Evolutionary conservation across 495 filamentous ascomycete species (phyloP).

Genomic region (Podospora pseudoanserina): DNA sequence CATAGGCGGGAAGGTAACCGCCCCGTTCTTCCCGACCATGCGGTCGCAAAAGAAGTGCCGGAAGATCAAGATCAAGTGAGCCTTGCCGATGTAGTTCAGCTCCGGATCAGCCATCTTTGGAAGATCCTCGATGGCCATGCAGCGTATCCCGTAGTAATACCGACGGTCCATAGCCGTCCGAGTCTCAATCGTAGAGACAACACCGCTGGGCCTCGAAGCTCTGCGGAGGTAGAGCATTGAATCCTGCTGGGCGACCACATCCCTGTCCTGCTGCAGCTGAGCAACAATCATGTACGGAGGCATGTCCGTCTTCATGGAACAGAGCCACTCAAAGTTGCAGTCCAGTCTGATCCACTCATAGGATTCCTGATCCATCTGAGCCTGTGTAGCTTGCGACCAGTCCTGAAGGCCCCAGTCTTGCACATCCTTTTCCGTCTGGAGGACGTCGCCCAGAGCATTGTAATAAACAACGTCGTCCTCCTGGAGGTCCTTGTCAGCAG

Average conservation of each 20-base stretch:
- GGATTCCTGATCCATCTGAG: constrained; percentile 87
- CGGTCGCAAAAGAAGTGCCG: constrained; percentile 83
- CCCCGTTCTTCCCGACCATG: constrained; percentile 29
- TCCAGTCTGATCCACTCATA: constrained; percentile 99
- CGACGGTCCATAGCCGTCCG: constrained; percentile 85
- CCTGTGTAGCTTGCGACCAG: constrained; percentile 82
- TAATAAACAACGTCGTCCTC: constrained; percentile 91
- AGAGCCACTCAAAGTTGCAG: constrained; percentile 97
- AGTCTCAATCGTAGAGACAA: constrained; percentile 80
- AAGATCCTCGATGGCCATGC: constrained; percentile 71
- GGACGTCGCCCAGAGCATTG: constrained; percentile 91
- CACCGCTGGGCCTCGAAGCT: constrained; percentile 51
- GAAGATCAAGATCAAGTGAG: constrained; percentile 79
- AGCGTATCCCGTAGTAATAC: constrained; percentile 90
- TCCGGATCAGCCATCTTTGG: constrained; percentile 61
- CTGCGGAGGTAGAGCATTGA: constrained; percentile 47
- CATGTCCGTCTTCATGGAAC: constrained; percentile 68
- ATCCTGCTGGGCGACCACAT: constrained; percentile 93
- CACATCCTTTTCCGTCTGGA: constrained; percentile 77
- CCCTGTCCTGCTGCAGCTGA: constrained; percentile 93
- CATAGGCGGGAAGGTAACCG: constrained; percentile 64
- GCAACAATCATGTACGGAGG: constrained; percentile 96
- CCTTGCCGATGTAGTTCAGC: constrained; percentile 72
- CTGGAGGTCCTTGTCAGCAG: constrained; percentile 66
- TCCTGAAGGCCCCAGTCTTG: constrained; percentile 79